Evolutionary conservation across 768 basidiomycete genomes (phyloP).

Genomic region (Mycena rebaudengoi): DNA sequence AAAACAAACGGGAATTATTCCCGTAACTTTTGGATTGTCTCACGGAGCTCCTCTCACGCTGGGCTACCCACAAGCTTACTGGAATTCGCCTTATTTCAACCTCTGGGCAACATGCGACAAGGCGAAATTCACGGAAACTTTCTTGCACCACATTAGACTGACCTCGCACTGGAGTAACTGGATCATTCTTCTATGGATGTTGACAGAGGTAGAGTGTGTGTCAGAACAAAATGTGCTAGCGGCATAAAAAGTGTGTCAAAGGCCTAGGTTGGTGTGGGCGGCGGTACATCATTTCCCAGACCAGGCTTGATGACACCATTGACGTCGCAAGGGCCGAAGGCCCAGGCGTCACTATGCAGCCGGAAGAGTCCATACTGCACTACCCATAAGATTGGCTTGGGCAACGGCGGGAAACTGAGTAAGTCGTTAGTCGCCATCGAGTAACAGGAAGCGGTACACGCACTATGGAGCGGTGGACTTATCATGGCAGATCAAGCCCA

Average conservation of each 20-base stretch:
- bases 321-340: conserved; percentile 39
- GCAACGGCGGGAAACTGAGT: conserved; percentile 29
- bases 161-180: too few species aligned
- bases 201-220: neutral
- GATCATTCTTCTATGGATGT: neutral
- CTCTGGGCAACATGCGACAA: too few species aligned
- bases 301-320: conserved; percentile 29
- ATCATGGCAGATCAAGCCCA: conserved; percentile 31
- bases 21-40: too few species aligned
- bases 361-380: conserved; percentile 35
- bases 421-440: too few species aligned
- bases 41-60: too few species aligned
- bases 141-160: too few species aligned
- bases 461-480: conserved; percentile 34
- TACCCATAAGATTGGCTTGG: conserved; percentile 34
- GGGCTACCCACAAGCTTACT: too few species aligned
- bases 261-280: neutral
- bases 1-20: too few species aligned
- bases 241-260: neutral
- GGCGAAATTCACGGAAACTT: too few species aligned
- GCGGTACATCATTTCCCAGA: conserved; percentile 18
- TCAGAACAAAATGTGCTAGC: neutral
- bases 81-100: too few species aligned
- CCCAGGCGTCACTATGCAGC: conserved; percentile 41
- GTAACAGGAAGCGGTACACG: neutral